These are phyloP conservation scores for Obelidium mucronatum DNA, from an alignment of 192 early-diverging fungal species.

Conservation along the genomic window DNA sequence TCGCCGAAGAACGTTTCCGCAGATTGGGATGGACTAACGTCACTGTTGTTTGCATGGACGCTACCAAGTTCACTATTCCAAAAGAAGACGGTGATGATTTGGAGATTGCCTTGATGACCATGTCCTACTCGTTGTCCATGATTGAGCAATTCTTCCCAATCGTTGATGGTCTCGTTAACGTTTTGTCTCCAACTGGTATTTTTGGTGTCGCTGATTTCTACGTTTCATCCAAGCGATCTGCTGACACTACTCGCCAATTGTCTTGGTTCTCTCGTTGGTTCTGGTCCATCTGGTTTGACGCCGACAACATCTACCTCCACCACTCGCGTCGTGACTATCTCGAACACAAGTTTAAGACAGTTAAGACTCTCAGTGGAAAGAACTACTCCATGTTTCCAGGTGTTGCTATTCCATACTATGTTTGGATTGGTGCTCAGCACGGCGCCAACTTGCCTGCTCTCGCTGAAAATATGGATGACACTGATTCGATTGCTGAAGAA, in stretches of 20 bases:
- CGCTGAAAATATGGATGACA: constrained; percentile 32
- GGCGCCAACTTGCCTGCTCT: constrained; percentile 39
- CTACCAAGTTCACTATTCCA: constrained; percentile 71
- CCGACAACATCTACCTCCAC: constrained; percentile 82
- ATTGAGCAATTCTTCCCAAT: constrained; percentile 75
- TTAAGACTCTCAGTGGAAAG: constrained; percentile 74
- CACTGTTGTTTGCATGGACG: constrained; percentile 80
- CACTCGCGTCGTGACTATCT: constrained; percentile 84
- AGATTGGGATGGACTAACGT: constrained; percentile 83
- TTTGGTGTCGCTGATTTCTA: constrained; percentile 84
- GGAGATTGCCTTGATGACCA: constrained; percentile 78
- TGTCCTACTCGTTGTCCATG: constrained; percentile 92
- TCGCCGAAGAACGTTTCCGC: constrained; percentile 79
- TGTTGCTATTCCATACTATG: constrained; percentile 86
- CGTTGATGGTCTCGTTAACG: constrained; percentile 68
- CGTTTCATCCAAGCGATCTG: constrained; percentile 65
- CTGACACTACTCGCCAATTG: constrained; percentile 69
- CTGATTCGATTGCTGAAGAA: constrained; percentile 45
- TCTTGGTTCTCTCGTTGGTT: constrained; percentile 83
- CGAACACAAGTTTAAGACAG: constrained; percentile 80
- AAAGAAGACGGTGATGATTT: constrained; percentile 61
- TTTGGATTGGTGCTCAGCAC: constrained; percentile 79
- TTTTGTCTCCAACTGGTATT: constrained; percentile 72
- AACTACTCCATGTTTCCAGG: constrained; percentile 79
- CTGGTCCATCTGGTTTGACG: constrained; percentile 89